These are phyloP conservation scores for Paraphoma chrysanthemicola DNA, from an alignment of 2,329 filamentous ascomycete species.

Conservation along the genomic window DNA sequence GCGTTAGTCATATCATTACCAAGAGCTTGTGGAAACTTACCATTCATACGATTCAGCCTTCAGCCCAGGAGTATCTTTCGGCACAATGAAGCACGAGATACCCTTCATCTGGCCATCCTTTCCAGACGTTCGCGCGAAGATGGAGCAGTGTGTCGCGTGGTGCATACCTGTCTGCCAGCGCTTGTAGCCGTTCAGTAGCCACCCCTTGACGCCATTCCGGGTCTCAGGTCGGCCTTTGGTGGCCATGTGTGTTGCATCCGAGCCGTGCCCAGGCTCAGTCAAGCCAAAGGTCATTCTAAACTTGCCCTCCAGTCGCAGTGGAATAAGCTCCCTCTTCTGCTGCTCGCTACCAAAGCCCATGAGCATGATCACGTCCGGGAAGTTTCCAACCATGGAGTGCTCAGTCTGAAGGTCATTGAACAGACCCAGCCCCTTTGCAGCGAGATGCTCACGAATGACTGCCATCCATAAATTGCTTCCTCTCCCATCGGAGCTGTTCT, in stretches of 20 bases:
- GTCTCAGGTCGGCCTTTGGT: constrained; percentile 58
- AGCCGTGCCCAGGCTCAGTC: constrained; percentile 68
- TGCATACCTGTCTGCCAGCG: constrained; percentile 73
- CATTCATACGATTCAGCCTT: constrained; percentile 66
- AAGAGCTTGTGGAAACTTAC: constrained; percentile 18
- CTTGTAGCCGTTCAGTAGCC: constrained; percentile 65
- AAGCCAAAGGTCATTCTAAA: constrained; percentile 67
- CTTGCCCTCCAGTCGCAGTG: constrained; percentile 59
- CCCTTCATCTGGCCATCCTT: constrained; percentile 61
- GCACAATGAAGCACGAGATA: constrained; percentile 68
- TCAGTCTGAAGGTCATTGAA: constrained; percentile 71
- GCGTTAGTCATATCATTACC: constrained; percentile 5
- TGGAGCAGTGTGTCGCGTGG: constrained; percentile 65
- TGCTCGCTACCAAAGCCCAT: constrained; percentile 64
- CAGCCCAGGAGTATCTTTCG: constrained; percentile 59
- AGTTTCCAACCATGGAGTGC: constrained; percentile 68
- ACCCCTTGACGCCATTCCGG: constrained; percentile 56
- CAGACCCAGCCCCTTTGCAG: constrained; percentile 65
- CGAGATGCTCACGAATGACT: constrained; percentile 66
- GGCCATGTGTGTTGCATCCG: constrained; percentile 68
- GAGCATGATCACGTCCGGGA: constrained; percentile 68
- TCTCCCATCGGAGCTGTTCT: constrained; percentile 51
- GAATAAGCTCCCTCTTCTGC: constrained; percentile 63
- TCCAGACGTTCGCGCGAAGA: constrained; percentile 67
- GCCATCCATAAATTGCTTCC: constrained; percentile 69